phyloP scores from a whole-genome alignment of 2,329 filamentous ascomycete genomes.

The Podosphaera fusca region DNA sequence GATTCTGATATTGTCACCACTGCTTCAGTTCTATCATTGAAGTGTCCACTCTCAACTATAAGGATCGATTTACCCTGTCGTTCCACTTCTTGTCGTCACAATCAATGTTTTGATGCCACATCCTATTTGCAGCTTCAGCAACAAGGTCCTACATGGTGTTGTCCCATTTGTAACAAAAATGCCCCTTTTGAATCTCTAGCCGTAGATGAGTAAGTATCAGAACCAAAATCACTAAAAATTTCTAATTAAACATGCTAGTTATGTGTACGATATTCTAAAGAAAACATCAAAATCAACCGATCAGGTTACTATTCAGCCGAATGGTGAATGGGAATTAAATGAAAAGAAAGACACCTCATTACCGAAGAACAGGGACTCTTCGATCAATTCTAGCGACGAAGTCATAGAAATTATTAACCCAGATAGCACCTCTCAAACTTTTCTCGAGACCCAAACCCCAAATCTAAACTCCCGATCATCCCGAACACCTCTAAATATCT shows the following conservation, averaged over 20 bases:
- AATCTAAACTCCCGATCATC: slow-evolving; percentile 3
- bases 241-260: slow-evolving; percentile 25
- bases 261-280: slow-evolving; percentile 67
- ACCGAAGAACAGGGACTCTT: slow-evolving; percentile 15
- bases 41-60: slow-evolving; percentile 76
- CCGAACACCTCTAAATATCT: slow-evolving; percentile 9
- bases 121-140: slow-evolving; percentile 88
- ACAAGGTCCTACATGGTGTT: slow-evolving; percentile 91
- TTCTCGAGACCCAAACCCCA: slow-evolving; percentile 6
- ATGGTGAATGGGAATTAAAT: slow-evolving; percentile 46
- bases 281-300: slow-evolving; percentile 49
- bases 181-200: slow-evolving; percentile 63
- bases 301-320: slow-evolving; percentile 73
- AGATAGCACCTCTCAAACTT: slow-evolving; percentile 8
- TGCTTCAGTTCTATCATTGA: slow-evolving; percentile 70
- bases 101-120: slow-evolving; percentile 83
- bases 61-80: slow-evolving; percentile 62
- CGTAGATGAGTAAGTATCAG: slow-evolving; percentile 51
- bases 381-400: slow-evolving; percentile 20
- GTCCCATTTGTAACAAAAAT: slow-evolving; percentile 72
- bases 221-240: slow-evolving; percentile 2
- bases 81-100: slow-evolving; percentile 59
- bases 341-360: slow-evolving; percentile 8
- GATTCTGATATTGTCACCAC: slow-evolving; percentile 80
- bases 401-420: slow-evolving; percentile 23